Base-by-base conservation (phyloP, 306 rosid genomes). In the Castanea sativa region DNA sequence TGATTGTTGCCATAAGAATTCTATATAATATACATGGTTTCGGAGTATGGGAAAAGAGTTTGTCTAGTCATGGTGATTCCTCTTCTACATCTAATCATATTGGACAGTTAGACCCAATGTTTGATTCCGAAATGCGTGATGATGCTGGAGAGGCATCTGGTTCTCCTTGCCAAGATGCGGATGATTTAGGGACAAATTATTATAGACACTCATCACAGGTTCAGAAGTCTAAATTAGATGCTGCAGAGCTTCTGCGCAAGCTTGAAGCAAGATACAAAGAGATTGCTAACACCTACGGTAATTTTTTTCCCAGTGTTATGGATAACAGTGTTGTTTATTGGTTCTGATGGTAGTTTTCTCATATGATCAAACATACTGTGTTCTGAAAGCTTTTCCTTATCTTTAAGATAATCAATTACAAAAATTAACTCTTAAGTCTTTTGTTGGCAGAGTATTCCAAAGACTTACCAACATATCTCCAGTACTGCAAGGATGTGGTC, bases 1-100 rank as follows among this genome's bases (percentile, higher is more conserved):
- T 94, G 83, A 90, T 92, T 72, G 88, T 92, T 29, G 93, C 95
- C 32, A 90, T 94, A 71, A 87, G 99, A 83, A 87, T 87, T 61
- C 79, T 89, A 69, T 94, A 84, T 83, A 86, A 91, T 58, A 80
- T 94, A 81, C 86, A 94, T 83, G 99, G 97, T 69, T 84, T 86
- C 71, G 97, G 97, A 74, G 94, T 76, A 74, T 94, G 99, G 99
- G 99, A 94, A 82, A 87, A 78, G 83, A 87, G 97, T 83, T 80
- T 91, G 83, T 86, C 87, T 21, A 52, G 32, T 56, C 15, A 16
- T 33, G 73, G 73, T 81, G 86, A 75, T 80, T 71, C 86, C 71
- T 65, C 79, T 23, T 75, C 68, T 61, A 69, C 78, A 55, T 76
- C 81, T 55, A 51, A 74, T 16, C 58, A 35, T 18, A 52, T 52